These are phyloP conservation scores for Venturia effusa DNA, from an alignment of 2,329 filamentous ascomycete species.

Conservation along the genomic window DNA sequence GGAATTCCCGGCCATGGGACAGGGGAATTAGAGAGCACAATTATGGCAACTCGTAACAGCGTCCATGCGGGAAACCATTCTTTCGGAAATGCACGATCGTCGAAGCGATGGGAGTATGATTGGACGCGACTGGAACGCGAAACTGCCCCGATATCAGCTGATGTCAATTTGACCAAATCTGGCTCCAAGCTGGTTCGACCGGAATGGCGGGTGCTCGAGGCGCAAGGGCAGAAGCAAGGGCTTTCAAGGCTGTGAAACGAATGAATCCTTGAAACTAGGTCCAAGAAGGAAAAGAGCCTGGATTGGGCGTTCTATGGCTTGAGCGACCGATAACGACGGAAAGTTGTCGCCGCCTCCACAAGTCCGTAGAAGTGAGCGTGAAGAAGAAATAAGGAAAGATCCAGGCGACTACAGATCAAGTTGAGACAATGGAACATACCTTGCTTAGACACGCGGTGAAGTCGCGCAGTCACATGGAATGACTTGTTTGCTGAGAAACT, in stretches of 20 bases:
- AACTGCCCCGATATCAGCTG: background rate
- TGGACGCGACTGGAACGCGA: background rate
- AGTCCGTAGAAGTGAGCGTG: background rate
- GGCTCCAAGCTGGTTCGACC: background rate
- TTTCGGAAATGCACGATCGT: background rate
- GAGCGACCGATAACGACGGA: background rate
- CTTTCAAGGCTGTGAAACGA: background rate
- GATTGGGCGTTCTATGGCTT: background rate
- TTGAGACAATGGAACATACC: background rate
- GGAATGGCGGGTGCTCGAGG: background rate
- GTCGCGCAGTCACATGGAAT: background rate
- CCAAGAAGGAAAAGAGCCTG: background rate
- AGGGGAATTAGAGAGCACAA: background rate
- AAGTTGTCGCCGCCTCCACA: background rate
- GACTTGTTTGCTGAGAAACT: background rate
- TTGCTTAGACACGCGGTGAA: background rate
- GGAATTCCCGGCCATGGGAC: background rate
- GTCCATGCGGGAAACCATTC: background rate
- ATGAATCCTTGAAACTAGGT: background rate
- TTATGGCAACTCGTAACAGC: background rate
- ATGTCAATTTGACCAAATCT: background rate
- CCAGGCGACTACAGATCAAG: background rate
- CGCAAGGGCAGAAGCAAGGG: background rate
- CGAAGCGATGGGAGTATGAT: constrained; percentile 1
- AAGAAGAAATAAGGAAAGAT: background rate